Evolutionary conservation across 768 basidiomycete species (phyloP).

Genomic region (Tylopilus sp.): DNA sequence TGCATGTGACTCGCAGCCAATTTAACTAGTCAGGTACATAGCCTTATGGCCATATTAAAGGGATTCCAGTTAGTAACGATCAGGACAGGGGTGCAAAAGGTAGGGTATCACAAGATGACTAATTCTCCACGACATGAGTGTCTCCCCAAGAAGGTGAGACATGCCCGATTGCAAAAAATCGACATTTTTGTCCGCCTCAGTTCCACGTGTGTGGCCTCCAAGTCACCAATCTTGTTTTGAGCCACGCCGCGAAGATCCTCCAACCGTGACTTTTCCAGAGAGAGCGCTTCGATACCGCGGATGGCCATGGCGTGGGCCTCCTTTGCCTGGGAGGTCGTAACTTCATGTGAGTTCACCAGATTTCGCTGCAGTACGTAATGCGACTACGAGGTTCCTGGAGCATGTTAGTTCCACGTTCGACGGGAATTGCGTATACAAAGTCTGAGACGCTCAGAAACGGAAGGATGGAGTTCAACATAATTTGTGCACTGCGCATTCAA

Average conservation of each 20-base stretch:
- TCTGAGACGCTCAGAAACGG: too few species aligned
- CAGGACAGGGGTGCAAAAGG: background rate
- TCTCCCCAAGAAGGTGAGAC: conserved; percentile 17
- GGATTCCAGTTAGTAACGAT: conserved; percentile 17
- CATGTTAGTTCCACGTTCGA: too few species aligned
- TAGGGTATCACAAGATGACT: conserved; percentile 53
- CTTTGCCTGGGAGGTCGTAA: too few species aligned
- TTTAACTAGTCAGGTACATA: too few species aligned
- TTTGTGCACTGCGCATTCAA: too few species aligned
- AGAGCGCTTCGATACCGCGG: conserved; percentile 18
- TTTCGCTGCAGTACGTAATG: too few species aligned
- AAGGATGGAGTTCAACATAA: too few species aligned
- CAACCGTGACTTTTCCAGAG: conserved; percentile 24
- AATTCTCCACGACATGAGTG: conserved; percentile 76
- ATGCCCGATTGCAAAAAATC: conserved; percentile 22
- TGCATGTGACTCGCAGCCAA: too few species aligned
- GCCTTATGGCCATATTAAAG: conserved; percentile 20
- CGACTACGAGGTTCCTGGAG: too few species aligned
- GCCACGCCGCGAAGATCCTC: conserved; percentile 11
- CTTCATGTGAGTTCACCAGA: too few species aligned
- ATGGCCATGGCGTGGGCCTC: conserved; percentile 6
- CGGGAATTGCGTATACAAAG: too few species aligned
- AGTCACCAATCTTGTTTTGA: conserved; percentile 13
- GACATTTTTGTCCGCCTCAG: conserved; percentile 1
- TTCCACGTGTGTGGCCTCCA: conserved; percentile 13